Percentiles rank a stretch among this genome's conserved stretches.
phyloP scores from a whole-genome alignment of 768 basidiomycete species.

The Russula vinacea region DNA sequence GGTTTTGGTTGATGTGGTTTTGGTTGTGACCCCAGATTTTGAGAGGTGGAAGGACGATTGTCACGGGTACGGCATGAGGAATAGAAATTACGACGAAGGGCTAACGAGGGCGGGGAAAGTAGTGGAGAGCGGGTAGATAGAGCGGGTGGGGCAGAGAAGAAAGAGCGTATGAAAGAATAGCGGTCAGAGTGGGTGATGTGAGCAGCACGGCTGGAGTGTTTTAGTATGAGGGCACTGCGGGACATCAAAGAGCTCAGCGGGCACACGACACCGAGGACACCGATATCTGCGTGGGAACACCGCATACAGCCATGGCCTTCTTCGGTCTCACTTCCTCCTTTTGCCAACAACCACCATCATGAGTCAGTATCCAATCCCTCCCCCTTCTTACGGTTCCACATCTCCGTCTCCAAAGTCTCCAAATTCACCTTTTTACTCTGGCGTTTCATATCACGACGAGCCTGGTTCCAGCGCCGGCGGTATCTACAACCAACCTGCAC shows the following conservation, averaged over 20 bases:
- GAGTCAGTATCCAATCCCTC: slow-evolving; percentile 52
- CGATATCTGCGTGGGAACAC: neutral
- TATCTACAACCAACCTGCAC: slow-evolving; percentile 68
- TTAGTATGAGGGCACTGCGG: slow-evolving; percentile 11
- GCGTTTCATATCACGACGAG: slow-evolving; percentile 25
- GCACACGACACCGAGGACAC: neutral
- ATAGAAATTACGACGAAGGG: slow-evolving; percentile 6
- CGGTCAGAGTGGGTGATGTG: slow-evolving; percentile 28
- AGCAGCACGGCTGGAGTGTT: slow-evolving; percentile 19
- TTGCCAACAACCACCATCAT: slow-evolving; percentile 27
- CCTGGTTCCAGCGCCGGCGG: slow-evolving; percentile 46
- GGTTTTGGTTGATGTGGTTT: neutral
- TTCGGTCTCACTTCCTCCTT: neutral
- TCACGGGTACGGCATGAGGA: slow-evolving; percentile 2
- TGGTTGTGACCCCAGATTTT: neutral
- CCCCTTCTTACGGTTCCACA: slow-evolving; percentile 53
- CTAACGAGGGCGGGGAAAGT: neutral
- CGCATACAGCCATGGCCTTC: neutral
- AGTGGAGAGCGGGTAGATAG: neutral
- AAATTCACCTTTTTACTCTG: slow-evolving; percentile 56
- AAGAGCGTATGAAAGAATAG: slow-evolving; percentile 32
- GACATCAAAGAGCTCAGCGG: slow-evolving; percentile 3
- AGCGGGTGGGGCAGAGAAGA: slow-evolving; percentile 24
- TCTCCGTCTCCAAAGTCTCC: slow-evolving; percentile 41
- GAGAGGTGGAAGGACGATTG: neutral